Percentiles rank a stretch among this genome's conserved stretches.
These are phyloP conservation scores for Candida xiaguanensis DNA, from an alignment of 805 yeast genomes.

Conservation along the genomic window DNA sequence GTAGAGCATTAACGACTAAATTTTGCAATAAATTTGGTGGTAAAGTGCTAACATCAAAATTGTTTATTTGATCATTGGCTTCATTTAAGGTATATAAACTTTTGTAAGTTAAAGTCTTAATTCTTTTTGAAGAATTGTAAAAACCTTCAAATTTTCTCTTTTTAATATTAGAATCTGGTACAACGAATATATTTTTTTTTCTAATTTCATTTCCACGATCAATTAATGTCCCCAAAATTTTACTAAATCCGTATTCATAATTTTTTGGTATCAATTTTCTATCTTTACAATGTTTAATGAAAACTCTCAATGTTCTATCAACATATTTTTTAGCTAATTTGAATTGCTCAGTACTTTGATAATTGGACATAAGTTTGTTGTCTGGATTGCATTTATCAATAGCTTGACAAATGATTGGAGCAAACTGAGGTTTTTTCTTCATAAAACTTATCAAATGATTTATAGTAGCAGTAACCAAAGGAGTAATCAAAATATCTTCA, in stretches of 20 bases:
- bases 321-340: constrained; percentile 60
- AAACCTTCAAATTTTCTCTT: constrained; percentile 44
- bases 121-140: constrained; percentile 25
- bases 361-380: constrained; percentile 50
- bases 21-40: constrained; percentile 61
- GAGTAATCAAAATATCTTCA: constrained; percentile 50
- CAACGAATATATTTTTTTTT: constrained; percentile 32
- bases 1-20: constrained; percentile 66
- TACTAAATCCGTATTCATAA: constrained; percentile 23
- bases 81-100: constrained; percentile 66
- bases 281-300: constrained; percentile 36
- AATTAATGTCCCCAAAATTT: constrained; percentile 26
- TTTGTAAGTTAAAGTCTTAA: constrained; percentile 44
- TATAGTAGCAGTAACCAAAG: constrained; percentile 63
- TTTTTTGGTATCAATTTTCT: constrained; percentile 33
- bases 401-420: constrained; percentile 53
- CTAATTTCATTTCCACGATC: constrained; percentile 40
- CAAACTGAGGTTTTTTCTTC: constrained; percentile 60
- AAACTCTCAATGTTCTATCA: constrained; percentile 53
- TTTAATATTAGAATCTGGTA: constrained; percentile 27
- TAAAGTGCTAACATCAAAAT: constrained; percentile 67
- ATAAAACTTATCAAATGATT: constrained; percentile 62
- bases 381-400: constrained; percentile 60
- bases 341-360: constrained; percentile 39
- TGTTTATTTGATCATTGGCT: constrained; percentile 54